Base-by-base conservation (phyloP, 371 early-diverging fungal genomes). In the Haplosporangium sp. region DNA sequence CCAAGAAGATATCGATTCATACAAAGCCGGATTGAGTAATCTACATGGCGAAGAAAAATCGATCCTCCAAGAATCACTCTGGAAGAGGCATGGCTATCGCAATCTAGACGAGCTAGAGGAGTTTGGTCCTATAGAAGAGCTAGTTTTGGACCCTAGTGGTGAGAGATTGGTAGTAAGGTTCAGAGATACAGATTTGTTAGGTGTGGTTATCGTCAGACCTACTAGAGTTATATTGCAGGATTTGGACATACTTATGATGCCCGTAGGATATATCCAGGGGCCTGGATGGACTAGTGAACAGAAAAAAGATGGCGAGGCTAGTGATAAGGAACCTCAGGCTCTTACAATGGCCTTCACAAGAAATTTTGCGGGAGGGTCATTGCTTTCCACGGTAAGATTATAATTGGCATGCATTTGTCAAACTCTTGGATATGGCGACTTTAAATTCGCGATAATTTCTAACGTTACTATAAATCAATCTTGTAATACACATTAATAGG, bases 161-260 rank as follows among this genome's bases (percentile, higher is more conserved):
- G 82, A 72, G 38, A 57, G 82, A 40, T 35, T 81, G 48, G 68
- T 72, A 27, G 75, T 81, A 10, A 63, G 82, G 44, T 81, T 72
- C 66, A 67, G 66, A 50, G 44, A 75, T 42, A 65, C 76, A 4
- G 69, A 74, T 10, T 27, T 81, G 45, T 34, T 81, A 44, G 82
- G 72, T 0, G 68, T 75, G 4, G 75, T 75, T 15, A 10, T 71
- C 42, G 76, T 81, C n/a, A 56, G 71, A 5, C 63, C 72, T 1
- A 72, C 75, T 1, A 72, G 75, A 5, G 34, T 55, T 7, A 61
- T 74, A 69, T 37, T 81, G 35, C 64, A 50, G 34, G 72, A 81
- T 27, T 48, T 74, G 61, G 82, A 81, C 38, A 71, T 81, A 8
- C 68, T 81, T 39, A 58, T 67, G 27, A 27, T 27, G 68, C 69